Conservation (phyloP, 2,329 filamentous ascomycete species). For the Claviceps monticola region DNA sequence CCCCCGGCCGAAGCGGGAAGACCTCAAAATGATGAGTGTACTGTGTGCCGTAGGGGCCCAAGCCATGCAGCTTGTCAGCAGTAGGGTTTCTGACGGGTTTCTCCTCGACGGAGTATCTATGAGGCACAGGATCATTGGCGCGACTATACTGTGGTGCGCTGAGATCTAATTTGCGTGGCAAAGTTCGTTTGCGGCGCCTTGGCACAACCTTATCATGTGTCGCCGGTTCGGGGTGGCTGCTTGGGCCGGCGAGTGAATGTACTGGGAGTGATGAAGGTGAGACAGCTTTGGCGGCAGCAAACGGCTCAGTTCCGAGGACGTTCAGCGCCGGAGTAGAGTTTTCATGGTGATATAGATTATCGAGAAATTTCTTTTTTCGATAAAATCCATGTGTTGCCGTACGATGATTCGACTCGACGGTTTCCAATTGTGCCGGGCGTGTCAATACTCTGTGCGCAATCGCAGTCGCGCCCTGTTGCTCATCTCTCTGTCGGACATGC, state of each 20-base stretch:
- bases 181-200: slow-evolving; percentile 29
- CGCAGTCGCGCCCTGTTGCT: background rate
- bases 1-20: slow-evolving; percentile 40
- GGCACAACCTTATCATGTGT: slow-evolving; percentile 2
- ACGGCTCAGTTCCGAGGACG: background rate
- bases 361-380: slow-evolving; percentile 38
- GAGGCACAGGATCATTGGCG: slow-evolving; percentile 36
- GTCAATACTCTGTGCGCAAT: background rate
- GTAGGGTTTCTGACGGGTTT: slow-evolving; percentile 9
- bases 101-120: slow-evolving; percentile 3
- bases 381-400: slow-evolving; percentile 28
- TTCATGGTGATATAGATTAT: slow-evolving; percentile 35
- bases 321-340: slow-evolving; percentile 2
- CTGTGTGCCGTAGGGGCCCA: slow-evolving; percentile 46
- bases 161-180: slow-evolving; percentile 32
- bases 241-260: background rate
- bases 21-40: slow-evolving; percentile 51
- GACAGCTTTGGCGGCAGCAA: background rate
- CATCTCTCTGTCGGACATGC: background rate
- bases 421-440: slow-evolving; percentile 44
- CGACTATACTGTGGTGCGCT: slow-evolving; percentile 38
- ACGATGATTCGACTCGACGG: slow-evolving; percentile 22
- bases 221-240: background rate
- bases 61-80: slow-evolving; percentile 28
- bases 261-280: background rate